Evolutionary conservation across 495 filamentous ascomycete genomes (phyloP).

Genomic region (Glonium stellatum): DNA sequence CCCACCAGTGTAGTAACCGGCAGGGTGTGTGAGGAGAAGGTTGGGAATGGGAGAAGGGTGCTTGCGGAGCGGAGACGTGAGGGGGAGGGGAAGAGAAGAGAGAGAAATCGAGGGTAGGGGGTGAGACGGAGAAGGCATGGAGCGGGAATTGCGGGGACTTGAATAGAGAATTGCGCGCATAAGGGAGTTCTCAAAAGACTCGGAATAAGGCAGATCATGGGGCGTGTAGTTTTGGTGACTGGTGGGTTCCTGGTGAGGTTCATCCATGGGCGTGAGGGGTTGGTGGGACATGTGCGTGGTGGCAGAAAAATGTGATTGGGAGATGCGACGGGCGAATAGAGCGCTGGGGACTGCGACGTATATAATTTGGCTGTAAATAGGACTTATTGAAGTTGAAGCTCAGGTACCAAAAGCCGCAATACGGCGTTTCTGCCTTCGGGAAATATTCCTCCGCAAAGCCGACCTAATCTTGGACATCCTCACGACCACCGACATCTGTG

Average conservation of each 20-base stretch:
- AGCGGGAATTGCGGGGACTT: constrained; percentile 6
- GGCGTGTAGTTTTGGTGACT: constrained; percentile 14
- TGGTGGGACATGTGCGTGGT: constrained; percentile 11
- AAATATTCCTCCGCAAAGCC: not conserved
- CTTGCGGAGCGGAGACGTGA: constrained; percentile 31
- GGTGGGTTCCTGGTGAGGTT: constrained; percentile 11
- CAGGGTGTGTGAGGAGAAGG: constrained; percentile 34
- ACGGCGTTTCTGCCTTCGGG: no score
- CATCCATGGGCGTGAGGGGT: constrained; percentile 20
- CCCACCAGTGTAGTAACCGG: constrained; percentile 35
- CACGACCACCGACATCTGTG: not conserved
- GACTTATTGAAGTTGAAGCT: not conserved
- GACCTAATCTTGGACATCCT: not conserved
- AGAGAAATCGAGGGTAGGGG: constrained; percentile 21
- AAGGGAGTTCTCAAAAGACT: constrained; percentile 34
- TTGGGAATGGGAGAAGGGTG: constrained; percentile 32
- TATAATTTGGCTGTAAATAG: not conserved
- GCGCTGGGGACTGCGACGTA: not conserved
- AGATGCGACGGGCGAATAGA: not conserved
- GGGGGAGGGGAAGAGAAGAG: constrained; percentile 27
- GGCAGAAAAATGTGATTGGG: not conserved
- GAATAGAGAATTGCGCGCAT: constrained; percentile 30
- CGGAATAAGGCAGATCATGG: constrained; percentile 29
- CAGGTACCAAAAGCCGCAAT: not conserved
- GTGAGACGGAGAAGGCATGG: constrained; percentile 16